These are phyloP conservation scores for Pisolithus tinctorius DNA, from an alignment of 768 basidiomycete species.

Conservation along the genomic window DNA sequence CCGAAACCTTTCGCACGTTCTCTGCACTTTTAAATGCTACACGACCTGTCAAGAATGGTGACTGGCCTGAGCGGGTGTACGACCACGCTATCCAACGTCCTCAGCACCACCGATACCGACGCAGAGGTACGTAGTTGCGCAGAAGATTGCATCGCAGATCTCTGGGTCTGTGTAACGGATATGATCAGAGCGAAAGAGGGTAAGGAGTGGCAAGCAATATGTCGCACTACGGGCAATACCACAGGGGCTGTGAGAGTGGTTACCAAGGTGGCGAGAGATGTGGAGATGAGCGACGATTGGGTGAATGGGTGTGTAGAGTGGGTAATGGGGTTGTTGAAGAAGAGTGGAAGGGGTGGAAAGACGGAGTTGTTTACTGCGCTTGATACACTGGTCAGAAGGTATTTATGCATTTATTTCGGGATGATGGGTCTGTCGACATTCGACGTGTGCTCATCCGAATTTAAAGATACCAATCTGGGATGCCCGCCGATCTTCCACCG, in stretches of 20 bases:
- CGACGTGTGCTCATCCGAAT: background rate
- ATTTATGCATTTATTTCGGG: slow-evolving; percentile 4
- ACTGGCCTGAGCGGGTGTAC: slow-evolving; percentile 73
- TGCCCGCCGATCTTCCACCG: slow-evolving; percentile 54
- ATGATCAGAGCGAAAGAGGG: slow-evolving; percentile 53
- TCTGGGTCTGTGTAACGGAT: slow-evolving; percentile 85
- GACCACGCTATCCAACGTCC: slow-evolving; percentile 60
- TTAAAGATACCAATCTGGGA: slow-evolving; percentile 36
- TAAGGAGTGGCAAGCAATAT: slow-evolving; percentile 78
- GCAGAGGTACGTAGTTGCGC: slow-evolving; percentile 82
- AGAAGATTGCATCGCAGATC: slow-evolving; percentile 75
- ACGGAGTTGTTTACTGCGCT: slow-evolving; percentile 74
- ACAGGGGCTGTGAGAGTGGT: slow-evolving; percentile 78
- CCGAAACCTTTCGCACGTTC: slow-evolving; percentile 84
- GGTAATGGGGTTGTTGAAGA: slow-evolving; percentile 66
- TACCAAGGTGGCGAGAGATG: slow-evolving; percentile 73
- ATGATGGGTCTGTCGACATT: background rate
- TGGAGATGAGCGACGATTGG: slow-evolving; percentile 69
- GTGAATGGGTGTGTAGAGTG: slow-evolving; percentile 74
- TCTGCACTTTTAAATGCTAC: slow-evolving; percentile 74
- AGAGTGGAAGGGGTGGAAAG: slow-evolving; percentile 74
- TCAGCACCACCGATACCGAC: slow-evolving; percentile 82
- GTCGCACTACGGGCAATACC: slow-evolving; percentile 61
- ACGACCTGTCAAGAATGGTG: slow-evolving; percentile 56
- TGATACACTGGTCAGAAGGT: slow-evolving; percentile 66